Base-by-base conservation (phyloP, 106 monocot genomes). In the Platanthera guangdongensis region DNA sequence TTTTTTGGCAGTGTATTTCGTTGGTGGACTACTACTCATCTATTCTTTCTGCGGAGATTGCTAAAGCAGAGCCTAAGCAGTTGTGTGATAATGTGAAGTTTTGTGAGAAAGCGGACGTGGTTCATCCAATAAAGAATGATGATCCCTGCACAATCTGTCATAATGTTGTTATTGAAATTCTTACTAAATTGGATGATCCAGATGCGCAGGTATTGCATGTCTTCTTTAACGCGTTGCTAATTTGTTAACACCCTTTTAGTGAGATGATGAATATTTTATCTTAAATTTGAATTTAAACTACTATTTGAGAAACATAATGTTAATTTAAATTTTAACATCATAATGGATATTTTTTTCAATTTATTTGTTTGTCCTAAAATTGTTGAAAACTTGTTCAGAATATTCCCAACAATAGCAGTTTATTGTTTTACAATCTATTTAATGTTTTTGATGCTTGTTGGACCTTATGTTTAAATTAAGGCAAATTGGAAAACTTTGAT, bases 1-100 rank as follows among this genome's bases (percentile, higher is more conserved):
- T 49, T 71, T 13, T 16, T 84, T 15, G 76, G 76, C 80, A 91
- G 91, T 91, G 91, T 80, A 10, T 46, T 54, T 11, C 11, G 12
- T 75, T 91, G 84, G 84, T 88, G 62, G 84, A 91, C 73, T 84
- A 86, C 54, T 88, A 91, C 73, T 77, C 76, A 47, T 84, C 88
- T 60, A 39, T 84, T 52, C 84, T 91, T 67, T 88, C 88, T 54
- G 48, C 46, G 47, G 82, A 88, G 78, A 63, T 86, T 76, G 57
- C 68, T 69, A 80, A 39, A 49, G 57, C 86, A 74, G 76, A 75
- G 51, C 88, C 88, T 25, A 82, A 88, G 46, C 50, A 78, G 30
- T 80, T 91, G 69, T 91, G 88, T 57, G 80, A 76, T 79, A 84
- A 86, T 72, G 47, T 82, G 5, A 80, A 84, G 71, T 74, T 91